These are phyloP conservation scores for Aphanocladium album DNA, from an alignment of 2,329 filamentous ascomycete genomes.

Conservation along the genomic window DNA sequence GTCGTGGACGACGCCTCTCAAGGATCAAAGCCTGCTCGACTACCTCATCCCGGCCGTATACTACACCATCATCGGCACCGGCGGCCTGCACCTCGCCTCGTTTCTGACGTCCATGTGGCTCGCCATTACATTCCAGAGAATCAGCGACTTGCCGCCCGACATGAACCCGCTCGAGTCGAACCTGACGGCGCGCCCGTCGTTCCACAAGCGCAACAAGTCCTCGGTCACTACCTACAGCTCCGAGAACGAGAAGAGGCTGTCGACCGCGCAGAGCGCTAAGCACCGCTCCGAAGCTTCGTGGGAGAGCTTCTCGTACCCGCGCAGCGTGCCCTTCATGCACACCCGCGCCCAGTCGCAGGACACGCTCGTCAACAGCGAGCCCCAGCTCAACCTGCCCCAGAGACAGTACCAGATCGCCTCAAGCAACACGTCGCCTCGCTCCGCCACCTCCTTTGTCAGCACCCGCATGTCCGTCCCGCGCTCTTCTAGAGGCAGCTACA, in stretches of 20 bases:
- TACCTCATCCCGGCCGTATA: slow-evolving; percentile 64
- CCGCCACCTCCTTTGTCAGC: slow-evolving; percentile 37
- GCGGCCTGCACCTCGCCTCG: slow-evolving; percentile 65
- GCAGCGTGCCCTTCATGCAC: slow-evolving; percentile 72
- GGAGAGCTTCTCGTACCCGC: slow-evolving; percentile 42
- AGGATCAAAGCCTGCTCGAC: slow-evolving; percentile 47
- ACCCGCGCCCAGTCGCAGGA: slow-evolving; percentile 62
- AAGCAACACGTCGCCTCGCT: slow-evolving; percentile 39
- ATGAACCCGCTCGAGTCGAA: slow-evolving; percentile 92
- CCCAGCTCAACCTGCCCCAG: slow-evolving; percentile 49
- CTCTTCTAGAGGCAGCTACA: slow-evolving; percentile 41
- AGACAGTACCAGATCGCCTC: slow-evolving; percentile 49
- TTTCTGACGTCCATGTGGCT: slow-evolving; percentile 70
- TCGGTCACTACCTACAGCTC: slow-evolving; percentile 45
- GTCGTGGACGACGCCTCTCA: slow-evolving; percentile 65
- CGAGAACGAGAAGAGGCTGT: slow-evolving; percentile 56
- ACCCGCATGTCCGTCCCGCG: slow-evolving; percentile 42
- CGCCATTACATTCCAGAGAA: slow-evolving; percentile 73
- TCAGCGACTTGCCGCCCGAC: slow-evolving; percentile 77
- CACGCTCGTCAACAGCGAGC: slow-evolving; percentile 49
- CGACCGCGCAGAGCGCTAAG: slow-evolving; percentile 37
- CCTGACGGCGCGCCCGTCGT: slow-evolving; percentile 62
- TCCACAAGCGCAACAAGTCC: slow-evolving; percentile 70
- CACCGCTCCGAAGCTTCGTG: slow-evolving; percentile 40
- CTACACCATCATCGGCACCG: slow-evolving; percentile 59